A percentile compares a stretch with the other conserved stretches of the same genome.
Conservation (phyloP, 192 early-diverging fungal species). For the Coemansia sp. region DNA sequence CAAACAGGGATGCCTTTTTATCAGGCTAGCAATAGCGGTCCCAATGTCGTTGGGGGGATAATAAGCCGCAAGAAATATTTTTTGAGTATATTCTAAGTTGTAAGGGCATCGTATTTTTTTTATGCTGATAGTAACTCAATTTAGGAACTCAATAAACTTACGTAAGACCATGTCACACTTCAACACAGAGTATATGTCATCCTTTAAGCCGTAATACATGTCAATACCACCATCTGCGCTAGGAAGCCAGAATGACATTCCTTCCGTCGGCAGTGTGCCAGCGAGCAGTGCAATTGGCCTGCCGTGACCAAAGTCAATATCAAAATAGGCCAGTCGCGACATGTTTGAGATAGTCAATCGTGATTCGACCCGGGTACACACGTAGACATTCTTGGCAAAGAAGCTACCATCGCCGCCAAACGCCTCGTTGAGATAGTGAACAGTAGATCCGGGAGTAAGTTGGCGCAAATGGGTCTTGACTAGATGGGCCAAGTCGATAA, state of each 20-base stretch:
- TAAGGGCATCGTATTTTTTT: background rate
- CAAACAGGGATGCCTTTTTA: too few relatives aligned
- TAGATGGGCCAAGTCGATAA: background rate
- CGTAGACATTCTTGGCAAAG: constrained; percentile 14
- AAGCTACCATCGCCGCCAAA: constrained; percentile 9
- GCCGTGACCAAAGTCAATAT: constrained; percentile 28
- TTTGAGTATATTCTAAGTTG: too few relatives aligned
- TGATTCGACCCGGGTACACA: constrained; percentile 12
- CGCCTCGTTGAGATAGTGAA: background rate
- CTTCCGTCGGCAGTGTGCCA: background rate
- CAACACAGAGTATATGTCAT: constrained; percentile 13
- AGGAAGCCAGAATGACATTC: constrained; percentile 26
- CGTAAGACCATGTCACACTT: constrained; percentile 19
- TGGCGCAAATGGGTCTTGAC: background rate
- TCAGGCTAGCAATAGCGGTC: background rate
- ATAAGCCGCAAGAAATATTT: too few relatives aligned
- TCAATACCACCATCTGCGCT: constrained; percentile 23
- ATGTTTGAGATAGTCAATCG: constrained; percentile 30
- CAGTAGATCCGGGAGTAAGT: background rate
- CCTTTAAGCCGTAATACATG: background rate
- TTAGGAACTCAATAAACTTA: constrained; percentile 25
- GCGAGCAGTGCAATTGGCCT: constrained; percentile 1
- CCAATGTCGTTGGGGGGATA: too few relatives aligned
- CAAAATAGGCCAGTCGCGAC: constrained; percentile 28
- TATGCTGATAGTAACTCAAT: background rate